A percentile compares a stretch with the other conserved stretches of the same genome.
These are phyloP conservation scores for Caryopteris hybrid DNA, from an alignment of 305 asterid species.

Conservation along the genomic window DNA sequence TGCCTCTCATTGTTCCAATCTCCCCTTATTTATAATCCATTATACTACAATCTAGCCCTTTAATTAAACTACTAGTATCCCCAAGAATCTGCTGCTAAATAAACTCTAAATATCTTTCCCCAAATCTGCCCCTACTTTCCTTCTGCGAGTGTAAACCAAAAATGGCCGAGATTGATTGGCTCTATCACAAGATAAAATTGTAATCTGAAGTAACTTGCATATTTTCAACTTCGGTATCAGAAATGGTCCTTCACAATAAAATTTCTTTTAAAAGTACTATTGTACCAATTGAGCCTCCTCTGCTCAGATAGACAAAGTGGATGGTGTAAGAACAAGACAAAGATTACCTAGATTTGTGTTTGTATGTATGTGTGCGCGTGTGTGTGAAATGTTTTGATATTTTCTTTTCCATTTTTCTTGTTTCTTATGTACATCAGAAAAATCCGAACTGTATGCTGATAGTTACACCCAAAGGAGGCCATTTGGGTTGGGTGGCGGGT, in stretches of 20 bases:
- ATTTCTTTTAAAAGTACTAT: too few relatives aligned
- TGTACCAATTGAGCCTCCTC: too few relatives aligned
- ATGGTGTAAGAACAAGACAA: background rate
- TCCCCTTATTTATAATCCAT: too few relatives aligned
- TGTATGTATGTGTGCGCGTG: background rate
- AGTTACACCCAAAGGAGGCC: conserved; percentile 95
- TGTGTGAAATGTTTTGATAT: background rate
- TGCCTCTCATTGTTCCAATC: too few relatives aligned
- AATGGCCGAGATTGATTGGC: too few relatives aligned
- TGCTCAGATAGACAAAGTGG: background rate
- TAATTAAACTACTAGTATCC: too few relatives aligned
- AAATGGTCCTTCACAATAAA: background rate
- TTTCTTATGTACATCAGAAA: conserved; percentile 40
- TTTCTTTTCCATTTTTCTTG: background rate
- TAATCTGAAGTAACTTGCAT: background rate
- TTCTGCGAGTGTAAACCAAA: too few relatives aligned
- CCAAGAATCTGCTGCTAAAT: too few relatives aligned
- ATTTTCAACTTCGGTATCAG: background rate
- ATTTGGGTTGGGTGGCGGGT: conserved; percentile 97
- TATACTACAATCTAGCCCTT: too few relatives aligned
- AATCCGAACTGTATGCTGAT: conserved; percentile 76
- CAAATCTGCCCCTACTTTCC: too few relatives aligned
- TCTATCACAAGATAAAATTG: background rate
- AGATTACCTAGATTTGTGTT: background rate
- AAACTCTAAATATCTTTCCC: too few relatives aligned